These are phyloP conservation scores for Auriculariales sp. DNA, from an alignment of 768 basidiomycete species.

Conservation along the genomic window DNA sequence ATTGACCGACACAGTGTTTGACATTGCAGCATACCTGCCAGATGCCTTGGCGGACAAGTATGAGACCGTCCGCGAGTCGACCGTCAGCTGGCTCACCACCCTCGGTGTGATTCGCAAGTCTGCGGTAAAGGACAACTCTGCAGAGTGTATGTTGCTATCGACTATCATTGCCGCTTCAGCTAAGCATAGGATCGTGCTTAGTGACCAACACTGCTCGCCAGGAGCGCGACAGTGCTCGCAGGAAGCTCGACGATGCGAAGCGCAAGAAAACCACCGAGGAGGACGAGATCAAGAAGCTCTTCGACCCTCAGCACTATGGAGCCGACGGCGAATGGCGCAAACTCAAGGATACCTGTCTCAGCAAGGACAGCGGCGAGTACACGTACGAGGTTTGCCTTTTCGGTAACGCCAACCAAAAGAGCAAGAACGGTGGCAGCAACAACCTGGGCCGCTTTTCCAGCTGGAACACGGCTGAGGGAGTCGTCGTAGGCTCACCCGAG, in stretches of 20 bases:
- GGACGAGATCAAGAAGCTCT: slow-evolving; percentile 50
- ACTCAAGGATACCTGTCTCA: slow-evolving; percentile 66
- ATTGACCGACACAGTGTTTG: slow-evolving; percentile 43
- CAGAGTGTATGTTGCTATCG: slow-evolving; percentile 22
- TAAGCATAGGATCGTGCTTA: slow-evolving; percentile 7
- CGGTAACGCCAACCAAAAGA: slow-evolving; percentile 74
- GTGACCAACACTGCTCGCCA: slow-evolving; percentile 52
- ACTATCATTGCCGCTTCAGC: neutral
- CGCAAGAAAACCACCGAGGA: slow-evolving; percentile 39
- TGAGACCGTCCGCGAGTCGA: slow-evolving; percentile 43
- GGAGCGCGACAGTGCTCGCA: slow-evolving; percentile 48
- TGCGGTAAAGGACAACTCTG: slow-evolving; percentile 16
- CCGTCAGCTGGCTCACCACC: slow-evolving; percentile 47
- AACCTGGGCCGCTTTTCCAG: slow-evolving; percentile 70
- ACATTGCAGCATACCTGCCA: slow-evolving; percentile 71
- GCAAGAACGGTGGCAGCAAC: slow-evolving; percentile 61
- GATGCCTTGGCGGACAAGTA: slow-evolving; percentile 64
- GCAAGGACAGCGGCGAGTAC: slow-evolving; percentile 79
- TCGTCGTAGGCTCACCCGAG: slow-evolving; percentile 43
- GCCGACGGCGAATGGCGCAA: slow-evolving; percentile 91
- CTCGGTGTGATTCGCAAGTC: slow-evolving; percentile 41
- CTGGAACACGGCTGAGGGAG: slow-evolving; percentile 57
- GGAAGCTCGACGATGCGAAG: slow-evolving; percentile 34
- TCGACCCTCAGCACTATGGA: slow-evolving; percentile 53
- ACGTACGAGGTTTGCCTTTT: slow-evolving; percentile 92